Conservation (phyloP, 2,329 filamentous ascomycete species). For the Lizonia empirigonia region DNA sequence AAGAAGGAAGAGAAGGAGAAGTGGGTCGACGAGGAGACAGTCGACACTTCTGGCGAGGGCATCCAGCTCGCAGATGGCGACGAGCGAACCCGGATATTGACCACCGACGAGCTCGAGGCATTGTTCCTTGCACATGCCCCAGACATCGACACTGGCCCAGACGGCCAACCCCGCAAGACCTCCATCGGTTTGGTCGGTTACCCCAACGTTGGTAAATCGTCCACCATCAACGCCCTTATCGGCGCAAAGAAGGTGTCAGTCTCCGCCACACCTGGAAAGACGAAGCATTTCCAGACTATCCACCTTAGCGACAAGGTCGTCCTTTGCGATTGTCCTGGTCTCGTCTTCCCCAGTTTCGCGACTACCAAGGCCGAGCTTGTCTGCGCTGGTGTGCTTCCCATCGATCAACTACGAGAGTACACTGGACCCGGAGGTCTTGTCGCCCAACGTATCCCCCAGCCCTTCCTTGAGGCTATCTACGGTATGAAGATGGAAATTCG, state of each 20-base stretch:
- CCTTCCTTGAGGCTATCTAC: conserved; percentile 90
- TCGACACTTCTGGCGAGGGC: conserved; percentile 44
- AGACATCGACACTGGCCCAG: conserved; percentile 58
- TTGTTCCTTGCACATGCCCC: conserved; percentile 82
- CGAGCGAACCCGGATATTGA: conserved; percentile 73
- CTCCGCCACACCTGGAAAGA: conserved; percentile 95
- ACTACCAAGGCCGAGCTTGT: conserved; percentile 96
- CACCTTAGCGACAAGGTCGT: conserved; percentile 88
- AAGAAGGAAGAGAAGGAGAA: conserved; percentile 49
- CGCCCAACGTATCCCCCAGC: conserved; percentile 80
- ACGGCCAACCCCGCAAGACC: conserved; percentile 66
- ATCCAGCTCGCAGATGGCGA: conserved; percentile 47
- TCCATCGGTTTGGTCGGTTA: conserved; percentile 95
- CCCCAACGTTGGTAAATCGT: conserved; percentile 98
- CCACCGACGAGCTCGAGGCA: conserved; percentile 88
- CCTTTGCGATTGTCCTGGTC: conserved; percentile 96
- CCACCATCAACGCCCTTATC: conserved; percentile 98
- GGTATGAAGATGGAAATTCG: conserved; percentile 85
- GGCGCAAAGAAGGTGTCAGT: conserved; percentile 98
- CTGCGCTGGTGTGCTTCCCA: conserved; percentile 91
- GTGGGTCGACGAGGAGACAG: conserved; percentile 49
- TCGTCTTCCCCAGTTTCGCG: conserved; percentile 98
- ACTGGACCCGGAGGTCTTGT: conserved; percentile 85
- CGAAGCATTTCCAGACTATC: conserved; percentile 98
- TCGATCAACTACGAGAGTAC: conserved; percentile 94